Evolutionary conservation across 176 grass and related monocot genomes (phyloP).

Genomic region (Chloris gayana): DNA sequence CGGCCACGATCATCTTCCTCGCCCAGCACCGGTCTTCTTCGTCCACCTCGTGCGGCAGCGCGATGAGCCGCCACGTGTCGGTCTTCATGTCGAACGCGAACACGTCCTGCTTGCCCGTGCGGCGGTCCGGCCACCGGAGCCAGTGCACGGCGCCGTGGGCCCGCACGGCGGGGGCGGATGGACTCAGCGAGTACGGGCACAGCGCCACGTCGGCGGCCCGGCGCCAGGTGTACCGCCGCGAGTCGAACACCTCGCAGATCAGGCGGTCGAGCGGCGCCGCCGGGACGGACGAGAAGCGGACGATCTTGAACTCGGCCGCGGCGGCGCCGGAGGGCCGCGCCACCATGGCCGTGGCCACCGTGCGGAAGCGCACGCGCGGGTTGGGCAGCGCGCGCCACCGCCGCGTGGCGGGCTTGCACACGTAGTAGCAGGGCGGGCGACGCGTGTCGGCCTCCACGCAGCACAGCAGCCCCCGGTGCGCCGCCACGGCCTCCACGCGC

Average conservation of each 20-base stretch:
- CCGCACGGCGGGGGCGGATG: background rate
- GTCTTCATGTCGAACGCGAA: slow-evolving; percentile 38
- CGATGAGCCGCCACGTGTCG: slow-evolving; percentile 35
- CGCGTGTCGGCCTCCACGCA: slow-evolving; percentile 25
- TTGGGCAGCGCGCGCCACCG: slow-evolving; percentile 48
- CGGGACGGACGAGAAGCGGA: slow-evolving; percentile 37
- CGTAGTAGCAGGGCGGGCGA: slow-evolving; percentile 21
- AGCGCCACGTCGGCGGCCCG: slow-evolving; percentile 32
- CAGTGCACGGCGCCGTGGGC: slow-evolving; percentile 42
- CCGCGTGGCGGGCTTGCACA: slow-evolving; percentile 51
- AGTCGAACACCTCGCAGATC: slow-evolving; percentile 47
- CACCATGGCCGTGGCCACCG: slow-evolving; percentile 24
- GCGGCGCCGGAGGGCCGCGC: background rate
- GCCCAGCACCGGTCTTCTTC: slow-evolving; percentile 18
- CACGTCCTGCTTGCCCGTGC: slow-evolving; percentile 6
- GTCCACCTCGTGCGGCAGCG: slow-evolving; percentile 13
- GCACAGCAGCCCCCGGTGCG: slow-evolving; percentile 43
- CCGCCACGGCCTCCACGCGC: no score
- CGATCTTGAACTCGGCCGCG: slow-evolving; percentile 36
- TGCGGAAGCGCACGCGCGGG: slow-evolving; percentile 33
- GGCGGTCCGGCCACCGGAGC: slow-evolving; percentile 31
- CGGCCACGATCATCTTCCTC: slow-evolving; percentile 31
- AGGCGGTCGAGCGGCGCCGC: background rate
- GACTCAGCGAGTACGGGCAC: slow-evolving; percentile 1
- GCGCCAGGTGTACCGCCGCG: slow-evolving; percentile 36